Percentiles rank a stretch among this genome's conserved stretches.
Conservation (phyloP, 1,284 basidiomycete species). For the Thelephora terrestris region DNA sequence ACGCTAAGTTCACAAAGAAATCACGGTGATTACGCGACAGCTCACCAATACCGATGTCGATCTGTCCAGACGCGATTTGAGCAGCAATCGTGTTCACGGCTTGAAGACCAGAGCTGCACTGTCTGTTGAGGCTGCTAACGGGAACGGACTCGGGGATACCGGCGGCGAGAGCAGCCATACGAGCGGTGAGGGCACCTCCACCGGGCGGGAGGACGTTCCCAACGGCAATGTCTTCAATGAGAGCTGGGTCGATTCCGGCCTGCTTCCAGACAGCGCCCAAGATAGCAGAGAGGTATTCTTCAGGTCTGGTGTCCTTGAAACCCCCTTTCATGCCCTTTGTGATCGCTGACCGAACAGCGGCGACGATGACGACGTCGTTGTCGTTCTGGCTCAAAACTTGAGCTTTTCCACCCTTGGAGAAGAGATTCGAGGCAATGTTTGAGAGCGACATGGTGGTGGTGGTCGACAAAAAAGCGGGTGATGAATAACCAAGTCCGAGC, state of each 20-base stretch:
- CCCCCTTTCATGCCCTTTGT: conserved; percentile 91
- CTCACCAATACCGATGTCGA: conserved; percentile 88
- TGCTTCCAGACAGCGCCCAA: conserved; percentile 64
- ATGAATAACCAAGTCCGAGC: no score
- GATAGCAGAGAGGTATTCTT: conserved; percentile 81
- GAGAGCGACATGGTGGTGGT: conserved; percentile 3
- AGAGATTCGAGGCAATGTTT: conserved; percentile 18
- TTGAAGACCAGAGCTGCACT: conserved; percentile 89
- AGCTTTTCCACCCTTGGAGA: conserved; percentile 29
- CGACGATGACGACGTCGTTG: conserved; percentile 87
- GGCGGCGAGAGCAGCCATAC: conserved; percentile 90
- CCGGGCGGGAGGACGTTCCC: conserved; percentile 92
- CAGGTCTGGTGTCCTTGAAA: conserved; percentile 89
- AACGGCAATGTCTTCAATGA: conserved; percentile 86
- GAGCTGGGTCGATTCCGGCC: conserved; percentile 62
- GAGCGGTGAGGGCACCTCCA: conserved; percentile 83
- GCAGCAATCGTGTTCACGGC: conserved; percentile 89
- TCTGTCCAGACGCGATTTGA: conserved; percentile 75
- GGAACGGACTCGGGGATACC: conserved; percentile 81
- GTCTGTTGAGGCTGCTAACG: conserved; percentile 88
- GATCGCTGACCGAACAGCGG: conserved; percentile 81
- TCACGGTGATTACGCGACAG: conserved; percentile 5
- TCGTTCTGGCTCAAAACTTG: conserved; percentile 47
- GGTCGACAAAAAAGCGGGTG: conserved; percentile 8
- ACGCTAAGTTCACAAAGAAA: neutral